Conservation (phyloP, 2,329 filamentous ascomycete genomes). For the Hymenoscyphus fraxineus region DNA sequence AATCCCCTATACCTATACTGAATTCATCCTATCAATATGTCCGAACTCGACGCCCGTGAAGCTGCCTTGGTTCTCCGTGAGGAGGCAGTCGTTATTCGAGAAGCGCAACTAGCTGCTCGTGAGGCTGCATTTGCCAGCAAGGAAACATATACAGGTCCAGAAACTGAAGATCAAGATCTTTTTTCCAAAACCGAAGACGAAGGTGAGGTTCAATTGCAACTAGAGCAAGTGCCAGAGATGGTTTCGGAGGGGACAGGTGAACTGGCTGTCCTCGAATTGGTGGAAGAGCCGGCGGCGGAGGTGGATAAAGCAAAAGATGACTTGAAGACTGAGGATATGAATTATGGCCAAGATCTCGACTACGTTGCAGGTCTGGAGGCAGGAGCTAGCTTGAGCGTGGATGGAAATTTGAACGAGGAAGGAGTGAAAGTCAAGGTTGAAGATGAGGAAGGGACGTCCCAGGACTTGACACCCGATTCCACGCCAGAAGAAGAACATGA, state of each 20-base stretch:
- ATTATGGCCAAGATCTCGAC: not conserved
- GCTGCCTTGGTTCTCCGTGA: slow-evolving; percentile 12
- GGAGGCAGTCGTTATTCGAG: slow-evolving; percentile 4
- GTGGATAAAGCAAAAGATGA: not conserved
- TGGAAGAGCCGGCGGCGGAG: slow-evolving; percentile 1
- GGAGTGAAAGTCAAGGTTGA: not conserved
- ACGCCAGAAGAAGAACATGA: not conserved
- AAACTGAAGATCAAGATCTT: not conserved
- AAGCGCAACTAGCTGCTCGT: slow-evolving; percentile 7
- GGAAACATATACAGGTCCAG: not conserved
- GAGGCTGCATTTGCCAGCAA: slow-evolving; percentile 10
- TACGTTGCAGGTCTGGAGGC: not conserved
- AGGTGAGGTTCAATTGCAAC: not conserved
- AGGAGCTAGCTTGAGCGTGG: not conserved
- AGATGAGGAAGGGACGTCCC: slow-evolving; percentile 8
- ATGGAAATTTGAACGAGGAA: not conserved
- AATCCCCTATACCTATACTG: not conserved
- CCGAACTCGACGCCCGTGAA: slow-evolving; percentile 15
- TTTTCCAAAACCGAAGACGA: not conserved
- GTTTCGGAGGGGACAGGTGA: not conserved
- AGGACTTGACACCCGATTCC: not conserved
- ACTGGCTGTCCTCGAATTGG: not conserved
- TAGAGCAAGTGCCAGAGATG: not conserved
- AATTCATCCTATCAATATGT: slow-evolving; percentile 8
- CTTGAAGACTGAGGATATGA: not conserved